A percentile compares a stretch with the other conserved stretches of the same genome.
These are phyloP conservation scores for Ceratobasidium papillatum DNA, from an alignment of 1,284 basidiomycete species.

Conservation along the genomic window DNA sequence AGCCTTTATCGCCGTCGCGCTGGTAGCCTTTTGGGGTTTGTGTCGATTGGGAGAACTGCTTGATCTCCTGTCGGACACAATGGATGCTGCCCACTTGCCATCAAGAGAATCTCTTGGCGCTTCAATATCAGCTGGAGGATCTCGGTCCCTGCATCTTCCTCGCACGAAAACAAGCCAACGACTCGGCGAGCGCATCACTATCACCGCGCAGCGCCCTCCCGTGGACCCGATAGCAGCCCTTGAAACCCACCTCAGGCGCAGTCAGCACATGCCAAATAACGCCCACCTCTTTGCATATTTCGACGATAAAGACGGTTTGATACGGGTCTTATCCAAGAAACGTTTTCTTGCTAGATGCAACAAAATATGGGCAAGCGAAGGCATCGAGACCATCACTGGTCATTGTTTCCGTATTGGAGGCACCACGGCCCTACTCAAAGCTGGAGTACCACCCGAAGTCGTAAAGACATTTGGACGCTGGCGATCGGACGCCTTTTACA, in stretches of 20 bases:
- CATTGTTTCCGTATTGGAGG: conserved; percentile 55
- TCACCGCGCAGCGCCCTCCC: conserved; percentile 3
- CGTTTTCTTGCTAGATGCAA: conserved; percentile 10
- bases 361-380: conserved; percentile 47
- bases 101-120: not conserved
- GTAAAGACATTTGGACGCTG: conserved; percentile 52
- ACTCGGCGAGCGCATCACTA: not conserved
- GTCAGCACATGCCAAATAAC: not conserved
- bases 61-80: not conserved
- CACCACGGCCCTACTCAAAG: conserved; percentile 51
- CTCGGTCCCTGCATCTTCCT: not conserved
- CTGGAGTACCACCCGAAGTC: conserved; percentile 52
- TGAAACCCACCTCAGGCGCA: not conserved
- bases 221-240: conserved; percentile 3
- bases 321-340: not conserved
- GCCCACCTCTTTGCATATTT: not conserved
- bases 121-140: not conserved
- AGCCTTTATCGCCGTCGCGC: not conserved
- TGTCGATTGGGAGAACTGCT: conserved; percentile 36
- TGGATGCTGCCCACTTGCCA: not conserved
- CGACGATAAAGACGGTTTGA: not conserved
- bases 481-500: conserved; percentile 52
- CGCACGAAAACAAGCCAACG: conserved; percentile 6
- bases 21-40: conserved; percentile 29
- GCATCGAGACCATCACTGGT: conserved; percentile 52